phyloP scores from a whole-genome alignment of 257 asterid species.

The Solanum arcanum region DNA sequence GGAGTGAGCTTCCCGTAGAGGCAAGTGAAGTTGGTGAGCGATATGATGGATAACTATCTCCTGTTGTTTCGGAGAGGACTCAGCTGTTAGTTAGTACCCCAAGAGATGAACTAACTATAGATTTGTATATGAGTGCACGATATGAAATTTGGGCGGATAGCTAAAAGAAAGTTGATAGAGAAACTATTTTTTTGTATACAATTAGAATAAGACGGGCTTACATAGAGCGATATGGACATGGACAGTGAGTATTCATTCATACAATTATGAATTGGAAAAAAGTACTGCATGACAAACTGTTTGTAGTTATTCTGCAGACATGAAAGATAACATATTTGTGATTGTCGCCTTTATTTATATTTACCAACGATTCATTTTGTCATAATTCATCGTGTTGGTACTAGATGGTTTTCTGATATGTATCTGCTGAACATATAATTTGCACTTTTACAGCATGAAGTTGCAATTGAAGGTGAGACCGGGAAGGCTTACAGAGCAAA shows the following conservation, averaged over 20 bases:
- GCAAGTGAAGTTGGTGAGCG: background rate
- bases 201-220: background rate
- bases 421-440: background rate
- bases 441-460: constrained; percentile 45
- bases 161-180: background rate
- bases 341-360: background rate
- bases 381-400: background rate
- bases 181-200: background rate
- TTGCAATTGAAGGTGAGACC: constrained; percentile 81
- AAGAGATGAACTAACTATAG: background rate
- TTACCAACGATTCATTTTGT: background rate
- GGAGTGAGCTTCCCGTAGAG: background rate
- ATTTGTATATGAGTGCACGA: background rate
- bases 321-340: background rate
- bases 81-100: background rate
- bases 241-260: background rate
- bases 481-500: constrained; percentile 78
- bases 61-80: background rate
- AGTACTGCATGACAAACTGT: background rate
- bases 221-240: background rate
- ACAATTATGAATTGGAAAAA: background rate
- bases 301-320: background rate
- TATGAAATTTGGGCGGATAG: background rate
- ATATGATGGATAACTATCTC: background rate
- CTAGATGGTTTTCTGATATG: background rate